Conservation (phyloP, 2,329 filamentous ascomycete genomes). For the Stemphylium beticola region DNA sequence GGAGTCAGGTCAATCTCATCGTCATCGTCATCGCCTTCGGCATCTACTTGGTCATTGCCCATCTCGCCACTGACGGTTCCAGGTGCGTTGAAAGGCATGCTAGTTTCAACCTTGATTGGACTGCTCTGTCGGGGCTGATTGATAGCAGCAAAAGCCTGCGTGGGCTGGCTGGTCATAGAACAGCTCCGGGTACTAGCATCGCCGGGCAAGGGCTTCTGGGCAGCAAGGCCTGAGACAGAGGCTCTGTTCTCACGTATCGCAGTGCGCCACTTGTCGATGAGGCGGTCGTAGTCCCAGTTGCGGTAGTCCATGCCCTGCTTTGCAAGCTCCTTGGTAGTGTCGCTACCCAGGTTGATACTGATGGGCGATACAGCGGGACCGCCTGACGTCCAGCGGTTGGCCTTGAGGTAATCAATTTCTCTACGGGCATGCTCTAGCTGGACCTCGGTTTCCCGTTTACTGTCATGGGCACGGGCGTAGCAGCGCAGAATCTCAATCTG, state of each 20-base stretch:
- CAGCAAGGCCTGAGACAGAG: slow-evolving; percentile 37
- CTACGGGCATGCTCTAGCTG: slow-evolving; percentile 50
- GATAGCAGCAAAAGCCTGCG: slow-evolving; percentile 26
- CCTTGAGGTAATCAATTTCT: slow-evolving; percentile 52
- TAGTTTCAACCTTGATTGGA: slow-evolving; percentile 28
- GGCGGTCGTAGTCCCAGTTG: slow-evolving; percentile 50
- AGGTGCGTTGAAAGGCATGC: slow-evolving; percentile 39
- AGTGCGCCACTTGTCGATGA: slow-evolving; percentile 50
- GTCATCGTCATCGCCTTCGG: slow-evolving; percentile 47
- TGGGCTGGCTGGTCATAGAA: slow-evolving; percentile 41
- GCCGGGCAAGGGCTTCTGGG: slow-evolving; percentile 43
- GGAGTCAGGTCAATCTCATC: slow-evolving; percentile 41
- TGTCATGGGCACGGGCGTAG: slow-evolving; percentile 51
- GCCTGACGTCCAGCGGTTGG: slow-evolving; percentile 35
- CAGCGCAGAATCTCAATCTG: slow-evolving; percentile 55
- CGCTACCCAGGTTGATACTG: slow-evolving; percentile 45
- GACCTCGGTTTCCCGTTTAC: slow-evolving; percentile 44
- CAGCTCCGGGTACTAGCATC: slow-evolving; percentile 27
- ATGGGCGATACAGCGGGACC: slow-evolving; percentile 40
- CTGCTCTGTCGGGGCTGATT: slow-evolving; percentile 25
- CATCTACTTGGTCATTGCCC: slow-evolving; percentile 40
- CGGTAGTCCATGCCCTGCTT: slow-evolving; percentile 47
- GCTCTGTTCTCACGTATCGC: slow-evolving; percentile 44
- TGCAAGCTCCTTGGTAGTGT: slow-evolving; percentile 49
- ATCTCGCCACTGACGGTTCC: slow-evolving; percentile 38